Evolutionary conservation across 148 eudicot species (phyloP), one percentile per base, ranked within the genome.

Genomic region (Rhododendron ferrugineum): DNA sequence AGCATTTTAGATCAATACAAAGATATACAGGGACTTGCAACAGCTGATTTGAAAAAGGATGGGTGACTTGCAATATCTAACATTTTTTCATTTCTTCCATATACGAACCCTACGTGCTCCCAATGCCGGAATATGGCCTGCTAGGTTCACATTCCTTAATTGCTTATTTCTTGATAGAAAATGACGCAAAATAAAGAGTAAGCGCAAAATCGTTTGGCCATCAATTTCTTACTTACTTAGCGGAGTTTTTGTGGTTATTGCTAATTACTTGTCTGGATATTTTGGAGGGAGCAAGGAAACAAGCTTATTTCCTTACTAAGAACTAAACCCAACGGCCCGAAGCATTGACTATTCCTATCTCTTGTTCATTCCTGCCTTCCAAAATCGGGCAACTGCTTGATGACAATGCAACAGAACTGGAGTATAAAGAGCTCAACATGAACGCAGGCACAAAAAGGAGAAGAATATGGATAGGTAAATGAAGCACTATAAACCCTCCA

Each of bases 401-500:
- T 56, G 34, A 78, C 36, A 77, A 84, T 37, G 34, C 30, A 68
- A 47, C 70, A 6, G 9, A 8, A 32, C 10, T n/a, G 34, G 66
- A 42, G 26, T 40, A 40, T 8, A 81, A 78, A 15, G 36, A 74
- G 37, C 5, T 73, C 7, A 13, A 34, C 78, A 26, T 13, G 9
- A 73, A 73, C 40, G 7, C 36, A 50, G 16, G 66, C 13, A n/a
- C n/a, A n/a, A n/a, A n/a, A n/a, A n/a, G n/a, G n/a, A n/a, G n/a
- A n/a, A n/a, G n/a, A n/a, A n/a, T n/a, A n/a, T n/a, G n/a, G n/a
- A n/a, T n/a, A n/a, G n/a, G n/a, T n/a, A n/a, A n/a, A n/a, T n/a
- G n/a, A n/a, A 85, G 79, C 11, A 80, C 28, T 5, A 82, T 82
- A 30, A 30, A 44, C 42, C n/a, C n/a, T 46, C 78, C 85, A 50